A percentile compares a stretch with the other conserved stretches of the same genome.
phyloP scores from a whole-genome alignment of 176 grass and related monocot species.

The Olyra latifolia region DNA sequence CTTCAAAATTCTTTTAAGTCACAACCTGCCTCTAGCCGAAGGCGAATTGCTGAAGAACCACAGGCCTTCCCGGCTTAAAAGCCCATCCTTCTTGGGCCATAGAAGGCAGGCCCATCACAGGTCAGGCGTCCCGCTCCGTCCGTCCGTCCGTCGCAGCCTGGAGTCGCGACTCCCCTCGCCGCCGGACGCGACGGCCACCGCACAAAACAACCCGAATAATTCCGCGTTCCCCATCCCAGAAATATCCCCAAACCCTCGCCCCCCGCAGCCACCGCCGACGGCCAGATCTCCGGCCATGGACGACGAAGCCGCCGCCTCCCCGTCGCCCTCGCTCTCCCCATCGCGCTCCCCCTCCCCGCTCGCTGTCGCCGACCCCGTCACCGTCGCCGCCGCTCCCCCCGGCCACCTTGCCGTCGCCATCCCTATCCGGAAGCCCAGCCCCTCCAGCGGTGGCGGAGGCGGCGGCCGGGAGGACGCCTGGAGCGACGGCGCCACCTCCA shows the following conservation, averaged over 20 bases:
- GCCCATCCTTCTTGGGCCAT: neutral
- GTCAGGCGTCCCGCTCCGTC: neutral
- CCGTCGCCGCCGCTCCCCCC: slow-evolving; percentile 52
- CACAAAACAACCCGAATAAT: slow-evolving; percentile 11
- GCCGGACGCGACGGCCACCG: slow-evolving; percentile 56
- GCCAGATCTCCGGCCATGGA: slow-evolving; percentile 42
- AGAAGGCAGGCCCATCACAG: neutral
- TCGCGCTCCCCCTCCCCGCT: slow-evolving; percentile 34
- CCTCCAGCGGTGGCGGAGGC: slow-evolving; percentile 32
- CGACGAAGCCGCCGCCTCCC: slow-evolving; percentile 42
- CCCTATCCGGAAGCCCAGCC: slow-evolving; percentile 60
- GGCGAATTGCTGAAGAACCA: too few relatives aligned
- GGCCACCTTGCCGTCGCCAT: slow-evolving; percentile 67
- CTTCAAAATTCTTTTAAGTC: too few relatives aligned
- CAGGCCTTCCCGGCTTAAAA: neutral
- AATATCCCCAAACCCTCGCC: slow-evolving; percentile 53
- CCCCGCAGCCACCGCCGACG: slow-evolving; percentile 31
- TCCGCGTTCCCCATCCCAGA: slow-evolving; percentile 30
- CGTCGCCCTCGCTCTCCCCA: slow-evolving; percentile 36
- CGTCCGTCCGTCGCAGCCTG: neutral
- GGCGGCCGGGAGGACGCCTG: slow-evolving; percentile 89
- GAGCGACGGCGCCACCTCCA: slow-evolving; percentile 91
- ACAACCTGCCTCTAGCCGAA: too few relatives aligned
- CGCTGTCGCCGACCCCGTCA: slow-evolving; percentile 42
- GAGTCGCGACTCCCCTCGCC: slow-evolving; percentile 38